A percentile compares a stretch with the other conserved stretches of the same genome.
Evolutionary conservation across 2,329 filamentous ascomycete genomes (phyloP).

Genomic region (Trichoderma simmonsii): DNA sequence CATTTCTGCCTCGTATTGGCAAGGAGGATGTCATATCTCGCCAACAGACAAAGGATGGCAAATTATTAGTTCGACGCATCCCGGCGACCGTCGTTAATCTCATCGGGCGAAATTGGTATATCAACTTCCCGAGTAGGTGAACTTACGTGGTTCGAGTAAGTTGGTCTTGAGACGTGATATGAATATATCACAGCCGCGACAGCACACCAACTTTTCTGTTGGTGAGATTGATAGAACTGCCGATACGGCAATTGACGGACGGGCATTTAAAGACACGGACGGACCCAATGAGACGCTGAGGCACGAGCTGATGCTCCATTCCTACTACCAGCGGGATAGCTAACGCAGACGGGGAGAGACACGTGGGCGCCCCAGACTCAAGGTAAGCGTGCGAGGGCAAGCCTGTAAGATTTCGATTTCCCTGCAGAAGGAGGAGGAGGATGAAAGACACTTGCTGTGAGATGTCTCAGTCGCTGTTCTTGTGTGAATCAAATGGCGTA

Average conservation of each 20-base stretch:
- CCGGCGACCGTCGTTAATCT: neutral
- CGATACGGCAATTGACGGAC: neutral
- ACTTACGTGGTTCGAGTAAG: neutral
- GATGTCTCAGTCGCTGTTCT: neutral
- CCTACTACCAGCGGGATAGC: neutral
- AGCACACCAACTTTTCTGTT: neutral
- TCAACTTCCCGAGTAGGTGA: neutral
- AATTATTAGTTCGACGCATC: neutral
- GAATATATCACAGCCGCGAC: neutral
- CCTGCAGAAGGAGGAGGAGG: neutral
- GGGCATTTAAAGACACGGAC: neutral
- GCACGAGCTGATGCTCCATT: neutral
- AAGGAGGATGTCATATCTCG: neutral
- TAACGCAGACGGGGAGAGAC: neutral
- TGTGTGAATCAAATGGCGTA: neutral
- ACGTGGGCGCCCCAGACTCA: constrained; percentile 7
- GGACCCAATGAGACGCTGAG: neutral
- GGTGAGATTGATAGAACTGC: neutral
- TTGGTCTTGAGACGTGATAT: neutral
- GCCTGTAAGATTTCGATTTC: neutral
- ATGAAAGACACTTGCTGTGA: neutral
- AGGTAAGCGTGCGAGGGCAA: neutral
- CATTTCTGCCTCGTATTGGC: neutral
- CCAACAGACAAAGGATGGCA: neutral
- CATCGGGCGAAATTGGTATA: neutral